These are phyloP conservation scores for Aspergillus proliferans DNA, from an alignment of 2,329 filamentous ascomycete species.

Conservation along the genomic window DNA sequence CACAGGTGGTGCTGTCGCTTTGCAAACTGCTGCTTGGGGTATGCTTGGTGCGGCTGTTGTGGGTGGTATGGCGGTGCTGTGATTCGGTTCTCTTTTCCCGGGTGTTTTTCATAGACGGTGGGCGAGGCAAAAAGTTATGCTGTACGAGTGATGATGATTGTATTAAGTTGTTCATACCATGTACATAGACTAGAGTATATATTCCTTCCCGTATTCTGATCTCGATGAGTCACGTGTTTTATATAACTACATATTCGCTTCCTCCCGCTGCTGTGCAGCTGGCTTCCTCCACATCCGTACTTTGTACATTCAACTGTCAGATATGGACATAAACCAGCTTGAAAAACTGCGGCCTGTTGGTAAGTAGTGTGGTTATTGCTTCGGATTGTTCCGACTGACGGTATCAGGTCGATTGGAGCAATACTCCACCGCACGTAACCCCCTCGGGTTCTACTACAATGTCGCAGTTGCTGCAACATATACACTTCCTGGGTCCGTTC, in stretches of 20 bases:
- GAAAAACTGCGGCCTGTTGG: conserved; percentile 26
- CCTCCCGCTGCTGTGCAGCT: no score
- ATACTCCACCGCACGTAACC: conserved; percentile 39
- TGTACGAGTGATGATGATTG: neutral
- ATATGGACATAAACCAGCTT: conserved; percentile 44
- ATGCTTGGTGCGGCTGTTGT: conserved; percentile 29
- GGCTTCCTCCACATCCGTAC: no score
- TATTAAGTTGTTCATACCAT: neutral
- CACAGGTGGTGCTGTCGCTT: conserved; percentile 21
- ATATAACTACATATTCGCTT: neutral
- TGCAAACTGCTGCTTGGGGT: conserved; percentile 34
- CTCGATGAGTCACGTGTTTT: neutral
- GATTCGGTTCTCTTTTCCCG: neutral
- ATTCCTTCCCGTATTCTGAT: neutral
- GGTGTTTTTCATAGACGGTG: neutral
- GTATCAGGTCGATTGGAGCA: conserved; percentile 39
- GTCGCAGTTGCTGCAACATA: conserved; percentile 38
- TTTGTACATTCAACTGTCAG: conserved; percentile 17
- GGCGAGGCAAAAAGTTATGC: neutral
- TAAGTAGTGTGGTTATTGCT: conserved; percentile 11
- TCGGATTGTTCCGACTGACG: conserved; percentile 8
- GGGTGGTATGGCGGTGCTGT: conserved; percentile 29
- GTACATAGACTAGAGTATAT: neutral
- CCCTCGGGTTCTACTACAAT: conserved; percentile 41
- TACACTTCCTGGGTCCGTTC: conserved; percentile 19